Base-by-base conservation (phyloP, 2,329 filamentous ascomycete genomes). In the Eutypa lata region DNA sequence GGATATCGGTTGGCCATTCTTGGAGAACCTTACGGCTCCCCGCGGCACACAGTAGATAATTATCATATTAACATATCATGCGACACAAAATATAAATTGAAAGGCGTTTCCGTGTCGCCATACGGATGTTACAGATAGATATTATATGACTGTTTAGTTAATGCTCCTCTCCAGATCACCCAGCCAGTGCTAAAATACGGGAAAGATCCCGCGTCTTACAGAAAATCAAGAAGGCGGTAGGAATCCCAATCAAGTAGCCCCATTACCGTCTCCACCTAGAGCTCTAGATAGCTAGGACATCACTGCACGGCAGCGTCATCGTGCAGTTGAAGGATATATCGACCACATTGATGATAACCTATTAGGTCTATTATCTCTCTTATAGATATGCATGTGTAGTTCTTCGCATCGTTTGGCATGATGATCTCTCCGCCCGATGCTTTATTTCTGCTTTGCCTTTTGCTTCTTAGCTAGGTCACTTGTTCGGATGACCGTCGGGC, bases 391-490 rank as follows among this genome's bases (percentile, higher is more conserved):
- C 45, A 44, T 40, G 47, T 48, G 28, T 42, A 28, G 40, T 26
- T 47, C 19, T 31, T 51, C 13, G 21, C 42, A 49, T 28, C 28
- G 26, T 38, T 33, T 35, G 22, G 13, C 2, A 2, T 26, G 14
- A 6, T 21, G 42, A 45, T 45, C 10, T 19, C 42, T 28, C 22
- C 42, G 16, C 22, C n/a, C 14, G 6, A n/a, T 24, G 22, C 22
- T 40, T 55, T 71, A 68, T 52, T 70, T 73, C 48, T 73, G 62
- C 64, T 76, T 76, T 49, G 73, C 62, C 56, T 72, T 67, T 57
- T 76, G 69, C 55, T 67, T 70, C 65, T 77, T 78, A 43, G 71
- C 74, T 26, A 81, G 61, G 40, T 81, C 78, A 62, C 77, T 80
- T 0, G 77, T 77, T 53, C 74, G 73, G 57, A 80, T 78, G 24